These are phyloP conservation scores for Suhomyces emberorum DNA, from an alignment of 805 yeast genomes.

Conservation along the genomic window DNA sequence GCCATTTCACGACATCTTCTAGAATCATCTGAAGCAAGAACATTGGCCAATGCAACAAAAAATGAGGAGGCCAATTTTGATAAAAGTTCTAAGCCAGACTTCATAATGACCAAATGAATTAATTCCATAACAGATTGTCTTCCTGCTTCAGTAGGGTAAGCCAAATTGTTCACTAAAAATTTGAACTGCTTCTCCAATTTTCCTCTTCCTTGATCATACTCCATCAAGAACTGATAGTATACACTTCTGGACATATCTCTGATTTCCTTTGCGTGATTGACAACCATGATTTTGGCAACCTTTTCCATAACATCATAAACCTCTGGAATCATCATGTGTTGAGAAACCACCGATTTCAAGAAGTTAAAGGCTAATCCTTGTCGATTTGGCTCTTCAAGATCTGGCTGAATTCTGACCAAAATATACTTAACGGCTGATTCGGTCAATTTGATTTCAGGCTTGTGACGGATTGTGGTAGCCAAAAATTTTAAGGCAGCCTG, in stretches of 20 bases:
- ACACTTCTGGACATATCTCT: slow-evolving; percentile 82
- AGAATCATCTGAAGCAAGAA: slow-evolving; percentile 72
- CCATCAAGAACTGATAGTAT: slow-evolving; percentile 83
- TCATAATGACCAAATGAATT: slow-evolving; percentile 64
- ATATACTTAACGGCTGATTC: slow-evolving; percentile 72
- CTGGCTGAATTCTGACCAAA: slow-evolving; percentile 72
- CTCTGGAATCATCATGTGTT: slow-evolving; percentile 77
- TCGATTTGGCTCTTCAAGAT: slow-evolving; percentile 81
- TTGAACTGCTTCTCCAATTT: slow-evolving; percentile 79
- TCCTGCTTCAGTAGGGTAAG: slow-evolving; percentile 83
- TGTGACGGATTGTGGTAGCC: slow-evolving; percentile 68
- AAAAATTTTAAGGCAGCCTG: slow-evolving; percentile 76
- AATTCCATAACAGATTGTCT: slow-evolving; percentile 89
- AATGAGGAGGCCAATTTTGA: slow-evolving; percentile 67
- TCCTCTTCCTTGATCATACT: slow-evolving; percentile 89
- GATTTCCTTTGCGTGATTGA: slow-evolving; percentile 78
- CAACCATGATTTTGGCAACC: slow-evolving; percentile 81
- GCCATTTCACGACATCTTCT: slow-evolving; percentile 85
- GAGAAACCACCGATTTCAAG: slow-evolving; percentile 70
- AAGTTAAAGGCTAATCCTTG: slow-evolving; percentile 89
- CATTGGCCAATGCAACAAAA: slow-evolving; percentile 77
- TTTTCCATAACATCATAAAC: slow-evolving; percentile 84
- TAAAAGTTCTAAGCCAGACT: slow-evolving; percentile 58
- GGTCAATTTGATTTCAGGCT: slow-evolving; percentile 60
- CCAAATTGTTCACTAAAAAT: slow-evolving; percentile 73